Base-by-base conservation (phyloP, 164 flowering plant genomes). In the Kalanchoe fedtschenkoi region DNA sequence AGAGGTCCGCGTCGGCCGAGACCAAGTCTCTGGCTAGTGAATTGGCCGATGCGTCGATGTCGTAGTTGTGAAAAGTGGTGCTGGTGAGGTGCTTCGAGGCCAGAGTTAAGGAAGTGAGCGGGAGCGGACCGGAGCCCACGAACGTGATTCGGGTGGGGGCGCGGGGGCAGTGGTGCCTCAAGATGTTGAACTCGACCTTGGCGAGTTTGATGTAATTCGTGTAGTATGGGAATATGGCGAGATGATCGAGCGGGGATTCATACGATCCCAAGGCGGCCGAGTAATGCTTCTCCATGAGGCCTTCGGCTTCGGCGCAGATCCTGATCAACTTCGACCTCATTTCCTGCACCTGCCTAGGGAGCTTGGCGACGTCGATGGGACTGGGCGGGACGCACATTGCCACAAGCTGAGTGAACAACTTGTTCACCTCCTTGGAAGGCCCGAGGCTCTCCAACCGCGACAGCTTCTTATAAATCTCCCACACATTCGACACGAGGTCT, bases 61-160 rank as follows among this genome's bases (percentile, higher is more conserved):
- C 97, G 59, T 75, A 93, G 80, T 93, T 93, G 74, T 89, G 84
- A 66, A 93, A 86, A n/a, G 68, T 1, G 32, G 97, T 67, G 46
- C 47, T 19, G 6, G 70, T 68, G 42, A 93, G 77, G n/a, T n/a
- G n/a, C n/a, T n/a, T n/a, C n/a, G n/a, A n/a, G n/a, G n/a, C n/a
- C n/a, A n/a, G n/a, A n/a, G 73, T 93, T 28, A 93, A 84, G 6
- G 98, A 83, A 13, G 96, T 83, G 5, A 90, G 89, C 0, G 97
- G 98, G 15, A 90, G 81, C 3, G 97, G 97, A 14, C 98, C 98
- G 0, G 98, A 90, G 3, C 98, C 98, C 41, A 93, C 67, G 46
- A 93, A 93, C 62, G 98, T 95, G 28, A 93, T 64, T 6, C 69
- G 75, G 46, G 6, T 69, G 5, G 95, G 97, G 53, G 42, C 62